Evolutionary conservation across 805 yeast genomes (phyloP).

Genomic region (Trichomonascus vanleenenianus): DNA sequence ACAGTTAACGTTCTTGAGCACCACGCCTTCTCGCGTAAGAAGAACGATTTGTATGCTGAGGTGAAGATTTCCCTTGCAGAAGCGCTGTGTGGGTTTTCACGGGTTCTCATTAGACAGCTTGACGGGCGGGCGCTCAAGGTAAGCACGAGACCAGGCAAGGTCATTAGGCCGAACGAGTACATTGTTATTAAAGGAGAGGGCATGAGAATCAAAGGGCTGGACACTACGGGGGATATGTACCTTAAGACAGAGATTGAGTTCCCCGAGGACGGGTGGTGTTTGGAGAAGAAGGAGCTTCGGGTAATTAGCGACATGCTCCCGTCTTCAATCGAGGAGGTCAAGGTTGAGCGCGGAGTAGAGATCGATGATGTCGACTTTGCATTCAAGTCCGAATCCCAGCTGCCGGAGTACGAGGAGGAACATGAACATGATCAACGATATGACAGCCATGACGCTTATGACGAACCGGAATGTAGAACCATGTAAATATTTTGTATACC

Average conservation of each 20-base stretch:
- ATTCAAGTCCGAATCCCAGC: slow-evolving; percentile 3
- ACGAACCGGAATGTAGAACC: slow-evolving; percentile 14
- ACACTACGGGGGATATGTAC: slow-evolving; percentile 58
- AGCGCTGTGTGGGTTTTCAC: slow-evolving; percentile 74
- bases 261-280: slow-evolving; percentile 79
- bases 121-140: slow-evolving; percentile 71
- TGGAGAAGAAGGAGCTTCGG: slow-evolving; percentile 54
- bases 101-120: slow-evolving; percentile 57
- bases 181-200: slow-evolving; percentile 67
- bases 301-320: slow-evolving; percentile 22
- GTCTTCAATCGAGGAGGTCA: slow-evolving; percentile 7
- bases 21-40: slow-evolving; percentile 45
- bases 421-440: slow-evolving; percentile 7
- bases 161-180: slow-evolving; percentile 67
- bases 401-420: slow-evolving; percentile 11
- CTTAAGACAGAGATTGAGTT: slow-evolving; percentile 66
- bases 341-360: slow-evolving; percentile 10
- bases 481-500: slow-evolving; percentile 8
- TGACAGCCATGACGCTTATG: not conserved
- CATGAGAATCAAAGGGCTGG: slow-evolving; percentile 53
- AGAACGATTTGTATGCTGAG: slow-evolving; percentile 55
- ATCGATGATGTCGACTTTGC: slow-evolving; percentile 19
- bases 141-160: slow-evolving; percentile 68
- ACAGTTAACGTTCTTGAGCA: slow-evolving; percentile 46
- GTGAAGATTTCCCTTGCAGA: slow-evolving; percentile 63